Evolutionary conservation across 192 early-diverging fungal genomes (phyloP), one percentile per base, ranked within the genome.

Genomic region (Polychytrium aggregatum): DNA sequence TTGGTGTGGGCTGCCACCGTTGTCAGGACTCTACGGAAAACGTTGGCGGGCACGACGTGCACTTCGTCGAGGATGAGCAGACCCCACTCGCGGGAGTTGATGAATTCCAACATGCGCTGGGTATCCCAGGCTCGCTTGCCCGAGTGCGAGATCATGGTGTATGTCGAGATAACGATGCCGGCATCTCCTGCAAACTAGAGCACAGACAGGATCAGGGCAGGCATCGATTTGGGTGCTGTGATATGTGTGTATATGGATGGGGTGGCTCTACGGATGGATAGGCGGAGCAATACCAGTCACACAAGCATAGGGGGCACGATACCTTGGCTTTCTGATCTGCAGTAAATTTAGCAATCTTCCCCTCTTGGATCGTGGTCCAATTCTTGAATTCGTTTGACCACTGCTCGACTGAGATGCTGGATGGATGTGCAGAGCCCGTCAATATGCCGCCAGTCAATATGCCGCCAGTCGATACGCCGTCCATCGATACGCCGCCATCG

Each of bases 321-420:
- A 60, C 57, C 25, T 79, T 84, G 54, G 85, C 79, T 66, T 96
- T 95, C 40, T 82, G 67, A 48, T 92, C 89, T 0, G 91, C 82
- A 2, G 96, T 99, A 55, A 99, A 99, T 49, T 92, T 76, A 6
- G 90, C 92, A 53, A 99, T 90, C 52, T 97, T 88, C 52, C 81
- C 79, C 44, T 92, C 91, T 47, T 84, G 82, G 44, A 99, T 82
- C 27, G 81, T 95, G 52, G 84, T 83, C 94, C 96, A 99, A 37
- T 88, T 90, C 64, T 86, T 52, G 48, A 99, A 97, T 72, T 99
- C 92, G 59, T 88, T 85, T 44, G 89, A 89, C 96, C 96, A 99
- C 65, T 99, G 96, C 71, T 94, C 79, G 18, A 97, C 96, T 13
- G 92, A 96, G 13, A 99, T n/a, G n/a, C n/a, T n/a, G n/a, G n/a